phyloP scores from a whole-genome alignment of 257 asterid genomes.

The Verbena officinalis region DNA sequence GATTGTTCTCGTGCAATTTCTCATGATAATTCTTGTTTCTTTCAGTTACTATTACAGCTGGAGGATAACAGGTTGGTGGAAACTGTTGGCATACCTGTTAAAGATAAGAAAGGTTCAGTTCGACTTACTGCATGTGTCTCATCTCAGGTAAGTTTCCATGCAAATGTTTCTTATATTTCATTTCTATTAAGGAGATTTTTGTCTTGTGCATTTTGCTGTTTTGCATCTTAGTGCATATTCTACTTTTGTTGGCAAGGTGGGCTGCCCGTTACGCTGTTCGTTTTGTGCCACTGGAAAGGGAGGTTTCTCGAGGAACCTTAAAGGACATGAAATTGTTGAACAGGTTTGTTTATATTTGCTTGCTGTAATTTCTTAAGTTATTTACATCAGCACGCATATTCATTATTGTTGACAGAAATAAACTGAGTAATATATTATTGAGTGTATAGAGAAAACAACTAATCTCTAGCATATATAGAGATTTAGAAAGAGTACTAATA shows the following conservation, averaged over 20 bases:
- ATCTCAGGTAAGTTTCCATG: slow-evolving; percentile 67
- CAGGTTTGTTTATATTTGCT: slow-evolving; percentile 54
- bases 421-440: too few relatives aligned
- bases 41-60: slow-evolving; percentile 77
- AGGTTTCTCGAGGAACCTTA: slow-evolving; percentile 92
- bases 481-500: too few relatives aligned
- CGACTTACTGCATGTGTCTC: slow-evolving; percentile 97
- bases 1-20: slow-evolving; percentile 18
- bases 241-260: slow-evolving; percentile 61
- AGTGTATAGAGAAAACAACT: too few relatives aligned
- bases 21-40: slow-evolving; percentile 17
- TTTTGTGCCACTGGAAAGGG: slow-evolving; percentile 98
- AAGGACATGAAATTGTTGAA: slow-evolving; percentile 90
- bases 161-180: slow-evolving; percentile 3
- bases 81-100: slow-evolving; percentile 94
- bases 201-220: slow-evolving; percentile 6
- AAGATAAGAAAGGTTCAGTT: slow-evolving; percentile 64
- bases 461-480: too few relatives aligned
- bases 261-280: slow-evolving; percentile 91
- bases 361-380: background rate
- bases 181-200: slow-evolving; percentile 10
- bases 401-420: too few relatives aligned
- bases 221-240: slow-evolving; percentile 19
- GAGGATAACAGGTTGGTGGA: slow-evolving; percentile 89
- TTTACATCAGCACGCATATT: slow-evolving; percentile 22